A percentile compares a stretch with the other conserved stretches of the same genome.
Conservation (phyloP, 306 rosid genomes). For the Nissolia schottii region DNA sequence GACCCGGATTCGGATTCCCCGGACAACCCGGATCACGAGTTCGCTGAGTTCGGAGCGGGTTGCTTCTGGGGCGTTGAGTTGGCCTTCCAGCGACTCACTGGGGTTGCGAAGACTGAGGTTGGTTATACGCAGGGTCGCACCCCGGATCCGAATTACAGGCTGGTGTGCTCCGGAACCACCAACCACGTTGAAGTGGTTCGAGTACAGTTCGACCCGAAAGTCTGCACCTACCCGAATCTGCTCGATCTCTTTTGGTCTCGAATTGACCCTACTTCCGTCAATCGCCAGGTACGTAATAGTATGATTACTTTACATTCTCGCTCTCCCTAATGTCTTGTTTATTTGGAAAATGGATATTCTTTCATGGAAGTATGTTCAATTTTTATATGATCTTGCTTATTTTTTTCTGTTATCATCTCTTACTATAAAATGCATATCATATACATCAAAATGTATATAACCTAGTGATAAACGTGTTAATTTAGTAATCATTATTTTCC, state of each 20-base stretch:
- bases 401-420: no score
- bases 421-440: no score
- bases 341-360: no score
- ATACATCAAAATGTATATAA: no score
- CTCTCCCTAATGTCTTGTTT: not conserved
- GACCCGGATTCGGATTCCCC: slow-evolving; percentile 58
- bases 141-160: slow-evolving; percentile 54
- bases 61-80: slow-evolving; percentile 91
- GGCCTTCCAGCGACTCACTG: slow-evolving; percentile 61
- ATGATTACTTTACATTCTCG: not conserved
- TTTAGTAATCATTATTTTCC: no score
- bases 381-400: no score
- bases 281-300: slow-evolving; percentile 77
- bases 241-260: slow-evolving; percentile 71
- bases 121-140: slow-evolving; percentile 81
- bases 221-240: slow-evolving; percentile 49
- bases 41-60: slow-evolving; percentile 81
- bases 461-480: no score
- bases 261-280: slow-evolving; percentile 62
- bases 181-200: slow-evolving; percentile 81
- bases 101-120: slow-evolving; percentile 77
- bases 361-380: no score
- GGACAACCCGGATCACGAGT: slow-evolving; percentile 47
- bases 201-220: slow-evolving; percentile 67
- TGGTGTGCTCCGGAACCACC: slow-evolving; percentile 59